phyloP scores from a whole-genome alignment of 2,329 filamentous ascomycete species.

The Periconia sp. region DNA sequence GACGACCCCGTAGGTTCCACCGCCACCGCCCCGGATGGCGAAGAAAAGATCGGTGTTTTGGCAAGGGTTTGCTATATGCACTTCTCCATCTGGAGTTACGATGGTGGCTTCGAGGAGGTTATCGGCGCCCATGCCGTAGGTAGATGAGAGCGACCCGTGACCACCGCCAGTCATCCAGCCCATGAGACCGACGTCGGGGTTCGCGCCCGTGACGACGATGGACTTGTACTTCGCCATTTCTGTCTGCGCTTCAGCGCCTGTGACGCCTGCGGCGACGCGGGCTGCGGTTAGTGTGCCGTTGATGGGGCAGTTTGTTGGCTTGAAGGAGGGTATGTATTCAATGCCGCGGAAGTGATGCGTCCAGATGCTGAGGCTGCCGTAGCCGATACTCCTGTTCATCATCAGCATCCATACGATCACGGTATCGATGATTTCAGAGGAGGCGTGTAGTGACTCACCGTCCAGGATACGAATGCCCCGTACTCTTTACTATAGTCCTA shows the following conservation, averaged over 20 bases:
- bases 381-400: conserved; percentile 19
- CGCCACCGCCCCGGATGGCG: conserved; percentile 45
- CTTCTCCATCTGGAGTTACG: conserved; percentile 27
- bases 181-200: conserved; percentile 40
- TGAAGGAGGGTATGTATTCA: conserved; percentile 21
- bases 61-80: conserved; percentile 22
- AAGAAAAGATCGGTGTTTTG: conserved; percentile 41
- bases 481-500: conserved; percentile 29
- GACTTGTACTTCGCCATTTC: conserved; percentile 18
- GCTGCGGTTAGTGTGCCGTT: conserved; percentile 8
- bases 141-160: conserved; percentile 39
- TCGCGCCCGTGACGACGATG: conserved; percentile 24
- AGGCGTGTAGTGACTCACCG: no score
- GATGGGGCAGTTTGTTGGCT: conserved; percentile 17
- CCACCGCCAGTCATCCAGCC: conserved; percentile 46
- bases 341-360: conserved; percentile 30
- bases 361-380: conserved; percentile 27
- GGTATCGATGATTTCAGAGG: no score
- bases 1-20: conserved; percentile 47
- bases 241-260: no score
- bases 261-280: conserved; percentile 23
- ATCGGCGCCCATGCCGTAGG: conserved; percentile 42
- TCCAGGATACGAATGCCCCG: conserved; percentile 28
- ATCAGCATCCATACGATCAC: no score
- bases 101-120: conserved; percentile 39